Percentiles rank a stretch among this genome's conserved stretches.
These are phyloP conservation scores for Suillus discolor DNA, from an alignment of 768 basidiomycete species.

Conservation along the genomic window DNA sequence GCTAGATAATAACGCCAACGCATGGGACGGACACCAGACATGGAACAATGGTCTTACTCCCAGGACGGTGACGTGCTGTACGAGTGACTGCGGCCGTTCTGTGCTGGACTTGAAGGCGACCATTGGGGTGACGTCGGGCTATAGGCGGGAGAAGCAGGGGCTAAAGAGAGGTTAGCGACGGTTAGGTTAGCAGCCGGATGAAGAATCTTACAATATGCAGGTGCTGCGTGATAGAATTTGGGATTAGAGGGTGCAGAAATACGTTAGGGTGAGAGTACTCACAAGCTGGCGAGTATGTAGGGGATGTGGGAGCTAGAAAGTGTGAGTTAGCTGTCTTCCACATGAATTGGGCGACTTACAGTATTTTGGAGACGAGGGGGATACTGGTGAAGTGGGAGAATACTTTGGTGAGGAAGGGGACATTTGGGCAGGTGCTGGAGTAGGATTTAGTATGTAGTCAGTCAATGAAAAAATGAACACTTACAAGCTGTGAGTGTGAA, in stretches of 20 bases:
- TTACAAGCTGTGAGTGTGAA: constrained; percentile 56
- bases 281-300: constrained; percentile 88
- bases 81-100: constrained; percentile 46
- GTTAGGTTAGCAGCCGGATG: constrained; percentile 16
- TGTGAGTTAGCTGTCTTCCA: constrained; percentile 14
- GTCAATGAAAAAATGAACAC: constrained; percentile 28
- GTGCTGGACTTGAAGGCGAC: constrained; percentile 81
- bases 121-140: constrained; percentile 84
- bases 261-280: constrained; percentile 36
- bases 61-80: constrained; percentile 56
- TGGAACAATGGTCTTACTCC: constrained; percentile 37
- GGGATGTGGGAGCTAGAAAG: constrained; percentile 76
- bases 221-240: constrained; percentile 46
- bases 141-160: constrained; percentile 85
- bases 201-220: constrained; percentile 70
- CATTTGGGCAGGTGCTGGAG: constrained; percentile 72
- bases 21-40: constrained; percentile 9
- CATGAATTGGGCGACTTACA: constrained; percentile 50
- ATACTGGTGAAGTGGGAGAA: constrained; percentile 91
- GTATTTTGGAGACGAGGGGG: constrained; percentile 91
- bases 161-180: constrained; percentile 35
- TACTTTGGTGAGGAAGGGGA: constrained; percentile 93
- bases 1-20: constrained; percentile 22
- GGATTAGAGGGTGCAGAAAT: constrained; percentile 12
- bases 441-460: constrained; percentile 13